Conservation (phyloP, 495 filamentous ascomycete species). For the Neurospora pannonica region DNA sequence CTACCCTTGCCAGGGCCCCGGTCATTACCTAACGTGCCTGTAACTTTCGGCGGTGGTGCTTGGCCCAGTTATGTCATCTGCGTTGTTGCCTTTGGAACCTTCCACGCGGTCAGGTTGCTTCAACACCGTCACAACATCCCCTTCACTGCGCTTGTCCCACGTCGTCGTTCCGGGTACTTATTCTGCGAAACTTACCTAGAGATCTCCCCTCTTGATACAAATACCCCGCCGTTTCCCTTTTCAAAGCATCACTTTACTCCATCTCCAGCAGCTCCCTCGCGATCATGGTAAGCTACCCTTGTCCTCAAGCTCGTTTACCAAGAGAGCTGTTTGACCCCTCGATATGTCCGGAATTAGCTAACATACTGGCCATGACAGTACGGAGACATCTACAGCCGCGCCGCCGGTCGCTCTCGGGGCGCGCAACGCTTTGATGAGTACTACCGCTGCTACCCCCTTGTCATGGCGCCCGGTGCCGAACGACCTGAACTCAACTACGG, state of each 20-base stretch:
- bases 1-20: not conserved
- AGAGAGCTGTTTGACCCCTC: not conserved
- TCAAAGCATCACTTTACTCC: not conserved
- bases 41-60: not conserved
- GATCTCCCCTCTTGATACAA: not conserved
- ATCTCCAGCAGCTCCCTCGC: not conserved
- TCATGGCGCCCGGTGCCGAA: slow-evolving; percentile 90
- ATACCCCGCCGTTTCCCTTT: not conserved
- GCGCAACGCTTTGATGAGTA: slow-evolving; percentile 84
- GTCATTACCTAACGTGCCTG: not conserved
- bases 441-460: slow-evolving; percentile 88
- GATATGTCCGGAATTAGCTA: not conserved
- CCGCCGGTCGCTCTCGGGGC: slow-evolving; percentile 20
- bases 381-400: not conserved
- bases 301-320: not conserved
- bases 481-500: slow-evolving; percentile 87
- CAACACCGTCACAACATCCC: not conserved
- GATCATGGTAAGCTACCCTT: not conserved
- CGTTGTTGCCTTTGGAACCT: not conserved
- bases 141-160: not conserved
- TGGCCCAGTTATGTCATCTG: not conserved
- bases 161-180: not conserved
- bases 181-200: not conserved
- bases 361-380: not conserved
- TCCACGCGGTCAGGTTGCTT: not conserved